A percentile compares a stretch with the other conserved stretches of the same genome.
Evolutionary conservation across 2,329 filamentous ascomycete genomes (phyloP).

Genomic region (Colletotrichum sp.): DNA sequence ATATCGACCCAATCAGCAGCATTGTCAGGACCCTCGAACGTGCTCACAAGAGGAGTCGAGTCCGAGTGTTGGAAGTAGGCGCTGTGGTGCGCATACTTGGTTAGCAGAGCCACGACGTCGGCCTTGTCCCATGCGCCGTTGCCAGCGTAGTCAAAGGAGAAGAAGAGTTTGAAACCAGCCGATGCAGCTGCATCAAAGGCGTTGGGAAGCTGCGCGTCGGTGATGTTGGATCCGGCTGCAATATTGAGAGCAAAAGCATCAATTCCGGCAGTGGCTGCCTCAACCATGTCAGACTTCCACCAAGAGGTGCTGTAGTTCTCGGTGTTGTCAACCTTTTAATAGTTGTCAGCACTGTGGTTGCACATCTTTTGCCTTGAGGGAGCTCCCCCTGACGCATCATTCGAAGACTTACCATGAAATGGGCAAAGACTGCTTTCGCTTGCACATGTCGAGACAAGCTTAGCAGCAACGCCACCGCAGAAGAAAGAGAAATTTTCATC

Average conservation of each 20-base stretch:
- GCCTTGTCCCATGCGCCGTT: background rate
- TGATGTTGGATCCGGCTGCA: background rate
- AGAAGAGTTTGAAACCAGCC: background rate
- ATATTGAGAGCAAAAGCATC: background rate
- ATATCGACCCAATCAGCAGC: background rate
- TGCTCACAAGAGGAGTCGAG: background rate
- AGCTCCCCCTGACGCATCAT: rapidly evolving
- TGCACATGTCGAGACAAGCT: rapidly evolving
- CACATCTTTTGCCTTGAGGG: rapidly evolving
- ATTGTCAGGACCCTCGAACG: background rate
- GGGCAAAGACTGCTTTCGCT: background rate
- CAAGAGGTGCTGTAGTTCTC: background rate
- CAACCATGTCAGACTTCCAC: background rate
- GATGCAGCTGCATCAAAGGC: background rate
- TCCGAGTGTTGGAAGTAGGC: background rate
- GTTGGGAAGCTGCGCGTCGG: background rate
- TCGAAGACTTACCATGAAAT: background rate
- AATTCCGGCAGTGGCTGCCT: background rate
- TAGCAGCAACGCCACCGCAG: background rate
- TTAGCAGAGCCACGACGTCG: background rate
- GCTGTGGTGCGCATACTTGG: background rate
- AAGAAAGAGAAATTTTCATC: background rate
- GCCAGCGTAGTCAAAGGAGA: background rate
- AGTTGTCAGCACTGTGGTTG: background rate
- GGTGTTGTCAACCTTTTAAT: background rate